phyloP scores from a whole-genome alignment of 2,329 filamentous ascomycete species.

The Aspergillus sp. region DNA sequence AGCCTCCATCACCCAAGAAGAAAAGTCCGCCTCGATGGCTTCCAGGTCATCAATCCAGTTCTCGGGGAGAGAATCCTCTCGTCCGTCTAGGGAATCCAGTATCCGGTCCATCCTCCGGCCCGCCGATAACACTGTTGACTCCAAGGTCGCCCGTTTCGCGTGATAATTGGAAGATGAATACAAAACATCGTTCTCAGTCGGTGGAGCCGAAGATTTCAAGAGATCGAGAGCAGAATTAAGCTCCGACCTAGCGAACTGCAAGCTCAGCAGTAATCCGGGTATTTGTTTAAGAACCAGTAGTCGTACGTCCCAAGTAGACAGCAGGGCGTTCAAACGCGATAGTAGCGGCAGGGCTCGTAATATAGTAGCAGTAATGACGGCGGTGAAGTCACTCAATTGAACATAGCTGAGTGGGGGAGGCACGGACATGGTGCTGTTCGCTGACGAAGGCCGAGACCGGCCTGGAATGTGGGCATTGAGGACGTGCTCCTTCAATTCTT shows the following conservation, averaged over 20 bases:
- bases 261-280: slow-evolving; percentile 64
- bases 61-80: slow-evolving; percentile 80
- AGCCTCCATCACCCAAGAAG: slow-evolving; percentile 76
- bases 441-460: slow-evolving; percentile 54
- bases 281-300: slow-evolving; percentile 72
- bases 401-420: slow-evolving; percentile 54
- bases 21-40: slow-evolving; percentile 71
- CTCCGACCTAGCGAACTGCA: slow-evolving; percentile 48
- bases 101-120: slow-evolving; percentile 78
- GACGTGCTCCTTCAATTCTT: slow-evolving; percentile 87
- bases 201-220: slow-evolving; percentile 25
- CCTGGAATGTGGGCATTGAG: slow-evolving; percentile 74
- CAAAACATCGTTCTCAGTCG: slow-evolving; percentile 26
- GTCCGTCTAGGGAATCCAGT: slow-evolving; percentile 82
- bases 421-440: slow-evolving; percentile 46
- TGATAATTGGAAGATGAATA: slow-evolving; percentile 42
- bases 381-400: slow-evolving; percentile 83
- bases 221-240: slow-evolving; percentile 35
- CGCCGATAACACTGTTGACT: slow-evolving; percentile 66
- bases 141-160: slow-evolving; percentile 56
- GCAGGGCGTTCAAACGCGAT: slow-evolving; percentile 68
- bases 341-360: slow-evolving; percentile 84
- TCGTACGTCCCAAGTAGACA: slow-evolving; percentile 76
- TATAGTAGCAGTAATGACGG: slow-evolving; percentile 86
- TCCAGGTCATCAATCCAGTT: slow-evolving; percentile 88